These are phyloP conservation scores for Dipodascopsis uninucleata DNA, from an alignment of 805 yeast genomes.

Conservation along the genomic window DNA sequence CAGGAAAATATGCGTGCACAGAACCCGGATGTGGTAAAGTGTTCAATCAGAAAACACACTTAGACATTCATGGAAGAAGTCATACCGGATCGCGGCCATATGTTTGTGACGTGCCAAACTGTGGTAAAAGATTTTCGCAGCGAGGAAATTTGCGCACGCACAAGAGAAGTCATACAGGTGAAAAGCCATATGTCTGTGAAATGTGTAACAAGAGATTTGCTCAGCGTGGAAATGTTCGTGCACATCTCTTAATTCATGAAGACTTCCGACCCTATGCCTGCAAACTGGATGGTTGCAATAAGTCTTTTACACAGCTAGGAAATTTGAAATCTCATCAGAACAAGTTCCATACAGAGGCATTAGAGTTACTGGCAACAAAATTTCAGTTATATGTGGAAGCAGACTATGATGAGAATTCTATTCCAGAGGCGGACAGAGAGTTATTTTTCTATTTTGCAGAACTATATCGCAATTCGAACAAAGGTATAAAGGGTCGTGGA, in stretches of 20 bases:
- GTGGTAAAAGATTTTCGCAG: slow-evolving; percentile 81
- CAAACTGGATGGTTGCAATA: slow-evolving; percentile 20
- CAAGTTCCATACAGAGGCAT: slow-evolving; percentile 63
- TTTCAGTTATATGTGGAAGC: slow-evolving; percentile 33
- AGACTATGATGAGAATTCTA: slow-evolving; percentile 33
- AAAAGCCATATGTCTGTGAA: slow-evolving; percentile 80
- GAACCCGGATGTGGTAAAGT: slow-evolving; percentile 61
- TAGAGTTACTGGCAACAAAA: slow-evolving; percentile 59
- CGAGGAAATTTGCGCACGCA: slow-evolving; percentile 89
- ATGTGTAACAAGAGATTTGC: slow-evolving; percentile 75
- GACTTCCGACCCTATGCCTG: slow-evolving; percentile 28
- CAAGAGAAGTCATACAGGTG: slow-evolving; percentile 83
- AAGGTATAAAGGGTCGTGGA: slow-evolving; percentile 91
- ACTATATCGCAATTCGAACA: slow-evolving; percentile 80
- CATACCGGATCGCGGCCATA: slow-evolving; percentile 86
- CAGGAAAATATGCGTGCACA: slow-evolving; percentile 42
- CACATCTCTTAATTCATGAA: slow-evolving; percentile 58
- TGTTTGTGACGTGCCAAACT: slow-evolving; percentile 57
- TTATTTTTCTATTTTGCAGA: slow-evolving; percentile 73
- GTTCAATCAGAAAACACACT: slow-evolving; percentile 85
- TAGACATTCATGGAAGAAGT: slow-evolving; percentile 83
- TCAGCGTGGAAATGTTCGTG: slow-evolving; percentile 86
- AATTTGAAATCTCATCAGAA: slow-evolving; percentile 93
- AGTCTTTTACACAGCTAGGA: slow-evolving; percentile 68
- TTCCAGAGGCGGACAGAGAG: slow-evolving; percentile 63